A percentile compares a stretch with the other conserved stretches of the same genome.
phyloP scores from a whole-genome alignment of 306 rosid genomes.

The Neltuma alba region DNA sequence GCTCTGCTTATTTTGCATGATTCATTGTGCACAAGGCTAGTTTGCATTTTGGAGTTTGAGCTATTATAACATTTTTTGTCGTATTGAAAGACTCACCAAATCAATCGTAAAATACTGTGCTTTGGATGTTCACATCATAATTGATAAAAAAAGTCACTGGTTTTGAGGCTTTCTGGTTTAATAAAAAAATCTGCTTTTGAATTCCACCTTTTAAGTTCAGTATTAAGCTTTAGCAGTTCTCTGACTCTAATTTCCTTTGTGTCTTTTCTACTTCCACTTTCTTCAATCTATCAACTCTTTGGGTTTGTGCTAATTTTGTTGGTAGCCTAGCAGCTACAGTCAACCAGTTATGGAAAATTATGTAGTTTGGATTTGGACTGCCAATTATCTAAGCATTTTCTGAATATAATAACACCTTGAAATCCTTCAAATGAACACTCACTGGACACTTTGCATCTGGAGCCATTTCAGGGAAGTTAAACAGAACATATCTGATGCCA shows the following conservation, averaged over 20 bases:
- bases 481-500: conserved; percentile 47
- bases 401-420: background rate
- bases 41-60: background rate
- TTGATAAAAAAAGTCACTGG: background rate
- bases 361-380: background rate
- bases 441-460: background rate
- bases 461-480: conserved; percentile 46
- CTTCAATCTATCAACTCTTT: background rate
- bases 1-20: background rate
- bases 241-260: background rate
- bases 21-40: background rate
- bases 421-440: background rate
- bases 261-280: background rate
- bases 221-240: too few relatives aligned
- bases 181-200: background rate
- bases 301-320: background rate
- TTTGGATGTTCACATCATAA: background rate
- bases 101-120: background rate
- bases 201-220: background rate
- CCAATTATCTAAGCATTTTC: background rate
- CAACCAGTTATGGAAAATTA: background rate
- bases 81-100: background rate
- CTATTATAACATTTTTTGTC: background rate
- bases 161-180: background rate
- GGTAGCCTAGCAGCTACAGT: background rate